A percentile compares a stretch with the other conserved stretches of the same genome.
phyloP scores from a whole-genome alignment of 2,329 filamentous ascomycete genomes.

The Colletotrichum paranaense region DNA sequence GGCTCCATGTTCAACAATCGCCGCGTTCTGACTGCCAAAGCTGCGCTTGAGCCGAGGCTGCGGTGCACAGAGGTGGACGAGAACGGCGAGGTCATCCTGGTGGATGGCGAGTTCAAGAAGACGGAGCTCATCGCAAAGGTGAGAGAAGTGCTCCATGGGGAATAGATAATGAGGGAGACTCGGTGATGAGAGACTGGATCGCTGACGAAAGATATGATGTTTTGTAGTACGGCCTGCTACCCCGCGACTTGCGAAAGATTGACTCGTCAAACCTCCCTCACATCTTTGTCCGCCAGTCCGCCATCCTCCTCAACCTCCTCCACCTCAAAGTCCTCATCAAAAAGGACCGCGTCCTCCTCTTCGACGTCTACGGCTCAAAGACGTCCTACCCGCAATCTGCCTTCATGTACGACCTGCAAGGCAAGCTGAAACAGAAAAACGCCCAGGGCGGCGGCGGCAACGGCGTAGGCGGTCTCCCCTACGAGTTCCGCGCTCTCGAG shows the following conservation, averaged over 20 bases:
- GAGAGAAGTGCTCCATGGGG: constrained; percentile 38
- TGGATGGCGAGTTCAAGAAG: constrained; percentile 97
- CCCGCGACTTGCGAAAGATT: constrained; percentile 96
- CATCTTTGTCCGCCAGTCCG: constrained; percentile 91
- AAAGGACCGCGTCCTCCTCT: constrained; percentile 91
- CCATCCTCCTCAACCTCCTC: constrained; percentile 95
- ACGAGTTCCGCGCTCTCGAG: constrained; percentile 96
- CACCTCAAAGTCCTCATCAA: constrained; percentile 97
- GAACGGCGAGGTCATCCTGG: constrained; percentile 88
- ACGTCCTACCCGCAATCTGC: constrained; percentile 95
- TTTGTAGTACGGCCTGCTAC: constrained; percentile 84
- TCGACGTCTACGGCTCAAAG: constrained; percentile 94
- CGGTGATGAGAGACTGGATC: not conserved
- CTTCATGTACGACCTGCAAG: constrained; percentile 98
- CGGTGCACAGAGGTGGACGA: constrained; percentile 96
- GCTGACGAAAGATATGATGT: not conserved
- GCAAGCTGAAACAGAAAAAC: constrained; percentile 87
- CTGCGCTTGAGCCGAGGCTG: constrained; percentile 84
- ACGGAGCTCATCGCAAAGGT: constrained; percentile 96
- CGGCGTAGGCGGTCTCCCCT: constrained; percentile 76
- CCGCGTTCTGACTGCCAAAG: constrained; percentile 78
- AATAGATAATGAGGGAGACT: not conserved
- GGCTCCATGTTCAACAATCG: constrained; percentile 76
- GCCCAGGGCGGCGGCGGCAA: constrained; percentile 51
- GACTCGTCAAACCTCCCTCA: constrained; percentile 96